Evolutionary conservation across 2,329 filamentous ascomycete species (phyloP).

Genomic region (Phyllosticta capitalensis): DNA sequence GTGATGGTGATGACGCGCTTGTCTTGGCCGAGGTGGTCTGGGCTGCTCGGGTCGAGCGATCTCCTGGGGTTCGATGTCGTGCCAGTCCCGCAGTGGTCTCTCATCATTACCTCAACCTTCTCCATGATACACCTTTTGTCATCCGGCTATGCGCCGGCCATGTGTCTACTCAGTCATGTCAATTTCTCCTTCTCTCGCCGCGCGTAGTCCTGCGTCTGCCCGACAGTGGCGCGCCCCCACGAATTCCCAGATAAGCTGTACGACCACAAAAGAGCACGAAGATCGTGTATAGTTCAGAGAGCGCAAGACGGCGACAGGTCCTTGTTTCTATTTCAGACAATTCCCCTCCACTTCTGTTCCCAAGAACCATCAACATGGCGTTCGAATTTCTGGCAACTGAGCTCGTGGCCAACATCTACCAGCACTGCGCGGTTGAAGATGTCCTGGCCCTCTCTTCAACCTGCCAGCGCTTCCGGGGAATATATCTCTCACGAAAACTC

Average conservation of each 20-base stretch:
- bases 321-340: neutral
- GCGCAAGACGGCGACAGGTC: neutral
- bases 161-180: slow-evolving; percentile 19
- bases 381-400: slow-evolving; percentile 49
- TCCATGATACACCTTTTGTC: slow-evolving; percentile 20
- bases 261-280: neutral
- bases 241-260: slow-evolving; percentile 6
- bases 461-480: slow-evolving; percentile 44
- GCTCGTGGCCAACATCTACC: slow-evolving; percentile 48
- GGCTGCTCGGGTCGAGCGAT: neutral
- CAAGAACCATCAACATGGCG: slow-evolving; percentile 34
- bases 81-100: neutral
- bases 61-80: neutral
- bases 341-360: neutral
- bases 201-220: slow-evolving; percentile 22
- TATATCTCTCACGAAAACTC: slow-evolving; percentile 46
- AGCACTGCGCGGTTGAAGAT: slow-evolving; percentile 44
- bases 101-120: slow-evolving; percentile 18
- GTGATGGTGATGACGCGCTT: neutral
- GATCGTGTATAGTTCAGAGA: neutral
- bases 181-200: slow-evolving; percentile 25
- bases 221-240: slow-evolving; percentile 8
- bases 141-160: slow-evolving; percentile 20
- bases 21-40: neutral
- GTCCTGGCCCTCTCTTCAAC: slow-evolving; percentile 46